A percentile compares a stretch with the other conserved stretches of the same genome.
Conservation (phyloP, 176 grass and related monocot genomes). For the Rhynchospora pubera region DNA sequence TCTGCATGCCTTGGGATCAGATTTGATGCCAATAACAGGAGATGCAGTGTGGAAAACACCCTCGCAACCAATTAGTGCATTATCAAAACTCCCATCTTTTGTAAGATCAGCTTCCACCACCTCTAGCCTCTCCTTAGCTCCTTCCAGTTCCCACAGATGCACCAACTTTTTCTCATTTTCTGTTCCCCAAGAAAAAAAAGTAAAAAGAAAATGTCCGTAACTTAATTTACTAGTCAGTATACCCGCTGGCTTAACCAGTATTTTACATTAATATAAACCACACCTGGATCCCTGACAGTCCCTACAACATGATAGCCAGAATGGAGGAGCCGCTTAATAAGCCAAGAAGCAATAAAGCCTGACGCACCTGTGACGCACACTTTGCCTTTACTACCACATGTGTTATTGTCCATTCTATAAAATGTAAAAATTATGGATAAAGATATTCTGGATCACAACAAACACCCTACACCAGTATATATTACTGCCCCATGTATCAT, state of each 20-base stretch:
- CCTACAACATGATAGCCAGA: constrained; percentile 70
- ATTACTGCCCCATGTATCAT: background rate
- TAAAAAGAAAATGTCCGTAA: background rate
- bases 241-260: background rate
- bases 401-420: background rate
- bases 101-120: constrained; percentile 64
- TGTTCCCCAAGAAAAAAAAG: constrained; percentile 14
- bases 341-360: constrained; percentile 83
- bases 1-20: constrained; percentile 53
- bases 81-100: constrained; percentile 79
- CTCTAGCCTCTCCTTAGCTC: constrained; percentile 70
- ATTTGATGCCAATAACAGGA: constrained; percentile 37
- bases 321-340: constrained; percentile 67
- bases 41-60: constrained; percentile 85
- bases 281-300: constrained; percentile 78
- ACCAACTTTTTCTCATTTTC: constrained; percentile 68
- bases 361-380: constrained; percentile 80
- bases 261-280: constrained; percentile 1
- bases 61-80: constrained; percentile 61
- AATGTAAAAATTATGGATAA: background rate
- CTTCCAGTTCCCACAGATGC: constrained; percentile 65
- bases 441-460: background rate
- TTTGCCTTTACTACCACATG: constrained; percentile 39
- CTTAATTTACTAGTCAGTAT: background rate
- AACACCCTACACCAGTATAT: background rate